A percentile compares a stretch with the other conserved stretches of the same genome.
Conservation (phyloP, 2,329 filamentous ascomycete species). For the Aureobasidium melanogenum region DNA sequence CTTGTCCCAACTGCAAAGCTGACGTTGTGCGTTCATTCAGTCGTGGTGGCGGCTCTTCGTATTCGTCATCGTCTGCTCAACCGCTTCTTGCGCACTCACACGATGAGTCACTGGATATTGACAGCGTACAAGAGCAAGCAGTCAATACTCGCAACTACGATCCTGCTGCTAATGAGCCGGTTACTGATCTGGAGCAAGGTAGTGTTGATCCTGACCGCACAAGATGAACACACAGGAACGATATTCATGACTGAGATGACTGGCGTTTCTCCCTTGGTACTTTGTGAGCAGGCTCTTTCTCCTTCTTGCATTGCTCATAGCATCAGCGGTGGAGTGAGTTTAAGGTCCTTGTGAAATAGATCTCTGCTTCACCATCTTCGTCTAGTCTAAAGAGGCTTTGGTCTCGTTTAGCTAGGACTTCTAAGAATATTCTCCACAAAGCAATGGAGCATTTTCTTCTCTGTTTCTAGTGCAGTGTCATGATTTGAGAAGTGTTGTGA, state of each 20-base stretch:
- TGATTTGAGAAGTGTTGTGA: background rate
- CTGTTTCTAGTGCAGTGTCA: background rate
- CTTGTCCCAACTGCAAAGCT: constrained; percentile 98
- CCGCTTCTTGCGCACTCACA: constrained; percentile 7
- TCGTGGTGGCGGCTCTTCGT: constrained; percentile 11
- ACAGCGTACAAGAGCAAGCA: constrained; percentile 26
- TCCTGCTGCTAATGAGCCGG: constrained; percentile 22
- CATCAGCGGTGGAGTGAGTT: constrained; percentile 1
- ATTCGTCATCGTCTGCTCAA: constrained; percentile 11
- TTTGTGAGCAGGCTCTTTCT: constrained; percentile 1
- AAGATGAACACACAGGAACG: background rate
- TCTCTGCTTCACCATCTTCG: background rate
- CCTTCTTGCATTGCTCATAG: background rate
- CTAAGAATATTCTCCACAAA: background rate
- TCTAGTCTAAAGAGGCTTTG: background rate
- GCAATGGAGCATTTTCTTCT: background rate
- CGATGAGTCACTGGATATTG: constrained; percentile 16
- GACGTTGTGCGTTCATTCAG: constrained; percentile 63
- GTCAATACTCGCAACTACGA: constrained; percentile 24
- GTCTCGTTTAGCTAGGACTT: background rate
- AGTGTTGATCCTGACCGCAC: constrained; percentile 15
- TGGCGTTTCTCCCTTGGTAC: background rate
- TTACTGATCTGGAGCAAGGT: constrained; percentile 27
- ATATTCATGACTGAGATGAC: background rate
- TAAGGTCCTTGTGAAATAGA: background rate